These are phyloP conservation scores for Hura crepitans DNA, from an alignment of 441 rosid genomes.

Conservation along the genomic window DNA sequence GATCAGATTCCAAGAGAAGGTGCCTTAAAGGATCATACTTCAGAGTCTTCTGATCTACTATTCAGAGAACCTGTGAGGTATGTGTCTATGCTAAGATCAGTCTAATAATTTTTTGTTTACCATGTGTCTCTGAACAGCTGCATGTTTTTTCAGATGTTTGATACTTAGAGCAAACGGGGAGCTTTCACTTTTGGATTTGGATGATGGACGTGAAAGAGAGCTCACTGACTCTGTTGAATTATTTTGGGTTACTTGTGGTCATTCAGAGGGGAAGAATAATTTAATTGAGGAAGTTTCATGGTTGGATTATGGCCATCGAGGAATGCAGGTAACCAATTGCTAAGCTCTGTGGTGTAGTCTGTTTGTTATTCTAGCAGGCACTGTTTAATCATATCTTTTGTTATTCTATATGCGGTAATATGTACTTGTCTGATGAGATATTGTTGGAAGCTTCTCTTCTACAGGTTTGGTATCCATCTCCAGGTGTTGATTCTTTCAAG, in stretches of 20 bases:
- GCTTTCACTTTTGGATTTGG: constrained; percentile 94
- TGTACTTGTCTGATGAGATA: constrained; percentile 45
- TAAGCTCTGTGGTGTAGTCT: constrained; percentile 23
- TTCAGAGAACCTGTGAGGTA: constrained; percentile 87
- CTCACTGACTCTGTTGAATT: constrained; percentile 95
- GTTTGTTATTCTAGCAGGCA: constrained; percentile 11
- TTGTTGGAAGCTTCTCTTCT: constrained; percentile 46
- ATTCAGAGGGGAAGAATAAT: constrained; percentile 77
- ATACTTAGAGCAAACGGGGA: constrained; percentile 90
- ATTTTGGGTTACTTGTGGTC: constrained; percentile 99
- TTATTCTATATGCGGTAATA: constrained; percentile 4
- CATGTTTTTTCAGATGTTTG: constrained; percentile 63
- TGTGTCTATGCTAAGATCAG: constrained; percentile 22
- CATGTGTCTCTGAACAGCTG: constrained; percentile 28
- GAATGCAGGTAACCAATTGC: constrained; percentile 84
- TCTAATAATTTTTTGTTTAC: constrained; percentile 22
- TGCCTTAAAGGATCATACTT: constrained; percentile 39
- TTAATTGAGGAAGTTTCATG: constrained; percentile 95
- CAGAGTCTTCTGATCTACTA: constrained; percentile 45
- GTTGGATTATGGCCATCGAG: constrained; percentile 96
- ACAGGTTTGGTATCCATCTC: constrained; percentile 99
- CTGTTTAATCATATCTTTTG: constrained; percentile 7
- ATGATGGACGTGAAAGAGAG: constrained; percentile 95
- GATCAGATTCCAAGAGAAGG: constrained; percentile 65
- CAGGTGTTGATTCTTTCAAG: constrained; percentile 77